Evolutionary conservation across 208 protist genomes (phyloP).

Genomic region (Crithidia bombi): DNA sequence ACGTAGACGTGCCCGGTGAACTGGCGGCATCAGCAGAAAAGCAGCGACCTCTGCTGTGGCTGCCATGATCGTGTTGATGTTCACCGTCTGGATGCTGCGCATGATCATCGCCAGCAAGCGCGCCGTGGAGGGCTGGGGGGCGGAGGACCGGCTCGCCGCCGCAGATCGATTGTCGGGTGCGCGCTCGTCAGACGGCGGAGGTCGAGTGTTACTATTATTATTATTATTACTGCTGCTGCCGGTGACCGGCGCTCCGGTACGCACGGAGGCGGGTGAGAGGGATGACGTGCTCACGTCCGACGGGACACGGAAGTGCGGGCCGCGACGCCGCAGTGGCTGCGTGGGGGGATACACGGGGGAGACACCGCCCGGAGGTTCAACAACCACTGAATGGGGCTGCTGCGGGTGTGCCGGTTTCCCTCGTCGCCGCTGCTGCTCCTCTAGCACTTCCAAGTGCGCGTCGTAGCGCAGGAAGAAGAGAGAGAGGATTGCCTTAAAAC

Average conservation of each 20-base stretch:
- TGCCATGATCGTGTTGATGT: conserved; percentile 8
- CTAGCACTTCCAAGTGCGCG: conserved; percentile 24
- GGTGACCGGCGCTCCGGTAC: background rate
- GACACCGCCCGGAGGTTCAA: background rate
- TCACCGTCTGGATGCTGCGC: conserved; percentile 24
- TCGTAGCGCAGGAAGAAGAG: conserved; percentile 45
- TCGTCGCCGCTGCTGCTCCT: conserved; percentile 22
- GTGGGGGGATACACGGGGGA: background rate
- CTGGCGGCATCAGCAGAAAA: conserved; percentile 23
- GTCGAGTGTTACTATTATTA: background rate
- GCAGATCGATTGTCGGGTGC: background rate
- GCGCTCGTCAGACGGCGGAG: background rate
- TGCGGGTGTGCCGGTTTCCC: conserved; percentile 7
- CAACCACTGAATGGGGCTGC: background rate
- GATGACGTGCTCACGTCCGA: conserved; percentile 15
- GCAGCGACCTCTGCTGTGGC: conserved; percentile 12
- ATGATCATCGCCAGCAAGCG: conserved; percentile 20
- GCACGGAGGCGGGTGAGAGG: background rate
- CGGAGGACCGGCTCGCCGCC: background rate
- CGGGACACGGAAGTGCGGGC: background rate
- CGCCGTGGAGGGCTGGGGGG: conserved; percentile 15
- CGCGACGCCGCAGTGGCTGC: conserved; percentile 13
- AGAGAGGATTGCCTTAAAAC: conserved; percentile 54
- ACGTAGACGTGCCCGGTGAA: conserved; percentile 20
- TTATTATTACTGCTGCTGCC: background rate